Evolutionary conservation across 192 early-diverging fungal genomes (phyloP), one percentile per base, ranked within the genome.

Genomic region (Gigaspora rosea): DNA sequence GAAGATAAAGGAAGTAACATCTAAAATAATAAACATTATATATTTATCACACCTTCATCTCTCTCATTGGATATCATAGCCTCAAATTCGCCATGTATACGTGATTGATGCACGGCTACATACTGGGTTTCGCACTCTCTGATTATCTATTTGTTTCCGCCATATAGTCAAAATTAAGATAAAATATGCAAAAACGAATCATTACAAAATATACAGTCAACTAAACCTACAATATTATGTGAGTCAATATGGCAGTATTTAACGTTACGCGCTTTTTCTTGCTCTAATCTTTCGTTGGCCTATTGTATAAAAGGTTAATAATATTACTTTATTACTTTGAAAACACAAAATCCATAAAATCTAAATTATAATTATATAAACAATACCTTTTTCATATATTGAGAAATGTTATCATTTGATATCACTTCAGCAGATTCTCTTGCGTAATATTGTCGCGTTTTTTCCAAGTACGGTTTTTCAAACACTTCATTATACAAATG

Each of bases 401-500:
- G 77, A 8, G 91, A 92, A 20, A 95, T 91, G 6, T 80, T 80
- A 22, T 84, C 77, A 36, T 78, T 83, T 0, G 91, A 78, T 20
- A 95, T 84, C 35, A 86, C 80, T 33, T 76, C 71, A 12, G 82
- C 88, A 8, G 93, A 89, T 75, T 94, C 94, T 6, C 80, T 70
- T 49, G 82, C 84, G 83, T 96, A 95, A 80, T 94, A 96, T 10
- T 69, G 71, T 59, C 84, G 84, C 0, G 92, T 93, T 41, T 89
- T 82, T 4, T 85, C 83, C 46, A 96, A 75, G 71, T 93, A 94
- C 7, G 88, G 86, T 54, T 80, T 80, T 81, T 96, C 94, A 80
- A 93, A 96, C 73, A 92, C 90, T 64, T 94, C 90, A 27, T 92
- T 86, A 73, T 96, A 96, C 32, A 93, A 76, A 57, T 87, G 85